A percentile compares a stretch with the other conserved stretches of the same genome.
These are phyloP conservation scores for Phytomonas francai DNA, from an alignment of 208 protist species.

Conservation along the genomic window DNA sequence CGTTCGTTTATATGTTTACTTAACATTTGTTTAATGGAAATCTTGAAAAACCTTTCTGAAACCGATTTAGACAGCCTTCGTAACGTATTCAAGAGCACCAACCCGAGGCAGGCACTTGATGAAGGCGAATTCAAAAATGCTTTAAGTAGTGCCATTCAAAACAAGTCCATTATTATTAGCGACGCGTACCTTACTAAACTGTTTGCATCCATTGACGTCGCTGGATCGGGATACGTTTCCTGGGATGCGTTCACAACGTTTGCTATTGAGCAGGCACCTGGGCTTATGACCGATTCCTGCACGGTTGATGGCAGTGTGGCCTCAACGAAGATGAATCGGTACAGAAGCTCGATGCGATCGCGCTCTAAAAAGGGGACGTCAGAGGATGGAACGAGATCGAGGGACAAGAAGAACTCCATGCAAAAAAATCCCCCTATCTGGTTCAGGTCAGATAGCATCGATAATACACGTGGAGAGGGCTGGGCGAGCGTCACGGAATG, in stretches of 20 bases:
- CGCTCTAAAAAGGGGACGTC: background rate
- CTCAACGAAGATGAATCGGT: background rate
- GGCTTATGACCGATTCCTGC: background rate
- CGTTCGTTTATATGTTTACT: background rate
- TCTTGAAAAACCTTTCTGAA: conserved; percentile 36
- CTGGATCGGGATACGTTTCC: conserved; percentile 26
- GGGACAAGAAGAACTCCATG: background rate
- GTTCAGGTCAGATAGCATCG: background rate
- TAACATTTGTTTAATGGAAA: conserved; percentile 25
- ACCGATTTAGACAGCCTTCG: conserved; percentile 23
- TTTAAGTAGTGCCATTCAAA: conserved; percentile 11
- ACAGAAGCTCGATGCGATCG: background rate
- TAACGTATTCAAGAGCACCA: conserved; percentile 15
- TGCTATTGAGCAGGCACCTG: conserved; percentile 26
- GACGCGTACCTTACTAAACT: conserved; percentile 20
- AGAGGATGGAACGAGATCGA: background rate
- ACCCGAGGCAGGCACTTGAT: conserved; percentile 12
- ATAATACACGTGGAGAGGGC: background rate
- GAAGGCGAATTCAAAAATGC: conserved; percentile 21
- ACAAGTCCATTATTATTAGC: conserved; percentile 9
- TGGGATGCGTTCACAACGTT: conserved; percentile 53
- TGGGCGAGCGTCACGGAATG: background rate
- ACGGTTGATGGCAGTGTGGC: background rate
- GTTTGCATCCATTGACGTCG: conserved; percentile 35
- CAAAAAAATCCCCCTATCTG: background rate